Conservation (phyloP, 1,284 basidiomycete genomes). For the Irpex lacteus region DNA sequence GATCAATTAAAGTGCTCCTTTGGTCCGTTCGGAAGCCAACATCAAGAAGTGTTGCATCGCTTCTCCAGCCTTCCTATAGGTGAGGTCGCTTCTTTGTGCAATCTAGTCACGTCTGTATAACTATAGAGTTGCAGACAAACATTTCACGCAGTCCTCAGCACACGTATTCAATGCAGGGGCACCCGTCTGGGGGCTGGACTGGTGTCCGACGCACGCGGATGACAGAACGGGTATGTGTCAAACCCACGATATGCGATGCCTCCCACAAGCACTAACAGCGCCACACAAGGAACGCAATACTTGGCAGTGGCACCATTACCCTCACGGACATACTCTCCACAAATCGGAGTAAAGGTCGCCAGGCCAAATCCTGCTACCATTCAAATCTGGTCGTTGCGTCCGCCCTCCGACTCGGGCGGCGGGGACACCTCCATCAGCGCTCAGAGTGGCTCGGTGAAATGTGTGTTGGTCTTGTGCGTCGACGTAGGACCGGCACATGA, state of each 20-base stretch:
- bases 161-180: constrained; percentile 82
- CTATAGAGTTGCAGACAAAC: constrained; percentile 25
- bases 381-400: constrained; percentile 61
- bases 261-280: constrained; percentile 32
- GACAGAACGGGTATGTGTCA: constrained; percentile 41
- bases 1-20: constrained; percentile 52
- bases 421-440: constrained; percentile 8
- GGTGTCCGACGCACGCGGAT: constrained; percentile 77
- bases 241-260: neutral
- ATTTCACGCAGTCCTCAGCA: constrained; percentile 48
- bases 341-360: constrained; percentile 51
- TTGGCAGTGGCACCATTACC: constrained; percentile 81
- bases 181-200: constrained; percentile 85
- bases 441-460: constrained; percentile 45
- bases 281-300: constrained; percentile 62
- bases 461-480: constrained; percentile 77
- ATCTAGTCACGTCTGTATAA: neutral
- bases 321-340: constrained; percentile 53
- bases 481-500: constrained; percentile 74
- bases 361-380: constrained; percentile 60
- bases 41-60: constrained; percentile 43
- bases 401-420: constrained; percentile 20
- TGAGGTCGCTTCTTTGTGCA: constrained; percentile 38
- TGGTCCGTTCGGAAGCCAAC: constrained; percentile 57
- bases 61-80: neutral